Evolutionary conservation across 345 rosid species (phyloP).

Genomic region (Citrus inodora): DNA sequence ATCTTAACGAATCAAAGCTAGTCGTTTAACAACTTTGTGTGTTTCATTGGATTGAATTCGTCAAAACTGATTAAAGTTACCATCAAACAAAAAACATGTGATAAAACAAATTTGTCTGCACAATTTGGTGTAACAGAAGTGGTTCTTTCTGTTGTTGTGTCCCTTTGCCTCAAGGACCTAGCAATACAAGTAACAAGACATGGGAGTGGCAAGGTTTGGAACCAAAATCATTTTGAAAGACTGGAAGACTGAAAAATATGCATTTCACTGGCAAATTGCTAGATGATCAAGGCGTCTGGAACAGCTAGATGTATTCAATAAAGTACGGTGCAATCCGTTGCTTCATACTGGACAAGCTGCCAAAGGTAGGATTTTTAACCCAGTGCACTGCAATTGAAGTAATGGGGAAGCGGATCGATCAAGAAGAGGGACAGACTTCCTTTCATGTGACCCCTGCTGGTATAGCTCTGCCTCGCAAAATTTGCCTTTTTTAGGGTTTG

Average conservation of each 20-base stretch:
- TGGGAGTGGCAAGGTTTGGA: too few species aligned
- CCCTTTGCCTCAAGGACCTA: too few species aligned
- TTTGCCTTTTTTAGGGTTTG: not conserved
- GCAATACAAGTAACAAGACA: too few species aligned
- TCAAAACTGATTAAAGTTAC: not conserved
- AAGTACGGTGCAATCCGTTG: conserved; percentile 64
- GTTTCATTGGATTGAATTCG: too few species aligned
- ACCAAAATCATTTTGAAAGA: too few species aligned
- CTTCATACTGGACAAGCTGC: conserved; percentile 54
- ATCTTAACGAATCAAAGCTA: too few species aligned
- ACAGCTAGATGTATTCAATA: conserved; percentile 81
- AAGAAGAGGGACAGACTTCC: conserved; percentile 61
- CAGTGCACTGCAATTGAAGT: conserved; percentile 49
- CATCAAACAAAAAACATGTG: not conserved
- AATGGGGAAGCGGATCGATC: conserved; percentile 41
- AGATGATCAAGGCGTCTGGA: conserved; percentile 90
- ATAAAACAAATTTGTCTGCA: too few species aligned
- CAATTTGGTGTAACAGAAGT: too few species aligned
- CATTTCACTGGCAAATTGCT: not conserved
- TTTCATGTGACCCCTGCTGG: conserved; percentile 80
- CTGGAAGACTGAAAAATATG: not conserved
- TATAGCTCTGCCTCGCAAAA: conserved; percentile 19
- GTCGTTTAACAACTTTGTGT: too few species aligned
- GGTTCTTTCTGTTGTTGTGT: too few species aligned
- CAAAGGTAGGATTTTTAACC: conserved; percentile 37